Percentiles rank a stretch among this genome's conserved stretches.
Conservation (phyloP, 352 stramenopile species). For the Phytopythium ostracodes region DNA sequence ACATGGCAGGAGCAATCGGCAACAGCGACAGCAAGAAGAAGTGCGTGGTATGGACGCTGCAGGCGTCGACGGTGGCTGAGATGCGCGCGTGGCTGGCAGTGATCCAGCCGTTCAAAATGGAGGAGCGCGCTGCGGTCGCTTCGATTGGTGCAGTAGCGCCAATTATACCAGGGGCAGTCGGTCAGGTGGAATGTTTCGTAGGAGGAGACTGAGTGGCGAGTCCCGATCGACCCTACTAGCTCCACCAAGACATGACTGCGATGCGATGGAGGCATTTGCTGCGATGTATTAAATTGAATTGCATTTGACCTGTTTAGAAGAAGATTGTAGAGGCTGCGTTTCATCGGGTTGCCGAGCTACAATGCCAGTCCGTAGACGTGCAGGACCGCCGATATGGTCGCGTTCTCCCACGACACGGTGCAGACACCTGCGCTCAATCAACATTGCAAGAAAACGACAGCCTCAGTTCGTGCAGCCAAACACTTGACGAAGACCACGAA, state of each 20-base stretch:
- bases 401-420: conserved; percentile 75
- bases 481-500: neutral
- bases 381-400: conserved; percentile 57
- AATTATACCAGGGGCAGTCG: neutral
- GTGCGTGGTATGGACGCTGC: conserved; percentile 68
- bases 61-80: conserved; percentile 61
- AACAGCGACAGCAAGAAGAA: conserved; percentile 33
- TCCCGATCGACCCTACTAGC: neutral
- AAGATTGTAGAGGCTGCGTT: neutral
- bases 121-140: neutral
- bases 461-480: neutral
- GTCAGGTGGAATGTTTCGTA: neutral
- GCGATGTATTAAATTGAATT: neutral
- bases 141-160: neutral
- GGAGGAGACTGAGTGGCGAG: neutral
- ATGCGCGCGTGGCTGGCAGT: conserved; percentile 67
- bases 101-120: conserved; percentile 69
- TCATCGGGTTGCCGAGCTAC: too few relatives aligned
- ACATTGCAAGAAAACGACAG: neutral
- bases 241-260: neutral
- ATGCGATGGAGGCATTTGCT: neutral
- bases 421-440: conserved; percentile 37
- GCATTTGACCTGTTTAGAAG: neutral
- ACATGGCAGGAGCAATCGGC: conserved; percentile 19
- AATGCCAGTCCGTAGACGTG: conserved; percentile 68